These are phyloP conservation scores for Talaromyces sp. DNA, from an alignment of 2,329 filamentous ascomycete genomes.

Conservation along the genomic window DNA sequence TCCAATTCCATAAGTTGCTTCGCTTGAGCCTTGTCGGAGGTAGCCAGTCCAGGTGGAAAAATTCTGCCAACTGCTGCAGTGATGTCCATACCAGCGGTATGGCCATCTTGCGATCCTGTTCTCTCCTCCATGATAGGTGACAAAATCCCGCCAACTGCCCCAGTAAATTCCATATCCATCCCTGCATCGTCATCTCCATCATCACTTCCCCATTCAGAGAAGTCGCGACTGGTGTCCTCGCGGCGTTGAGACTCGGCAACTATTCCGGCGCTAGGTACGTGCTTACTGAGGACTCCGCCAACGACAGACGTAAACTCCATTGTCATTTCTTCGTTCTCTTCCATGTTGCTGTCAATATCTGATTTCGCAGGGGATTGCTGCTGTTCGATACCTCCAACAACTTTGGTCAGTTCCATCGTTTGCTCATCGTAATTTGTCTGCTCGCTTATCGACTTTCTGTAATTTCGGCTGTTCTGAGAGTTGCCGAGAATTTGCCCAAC, in stretches of 20 bases:
- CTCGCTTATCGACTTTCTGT: slow-evolving; percentile 44
- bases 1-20: slow-evolving; percentile 62
- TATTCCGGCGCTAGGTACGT: slow-evolving; percentile 15
- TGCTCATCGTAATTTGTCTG: slow-evolving; percentile 50
- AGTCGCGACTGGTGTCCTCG: slow-evolving; percentile 26
- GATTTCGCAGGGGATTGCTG: slow-evolving; percentile 30
- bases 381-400: slow-evolving; percentile 42
- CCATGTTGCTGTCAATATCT: slow-evolving; percentile 31
- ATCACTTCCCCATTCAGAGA: slow-evolving; percentile 26
- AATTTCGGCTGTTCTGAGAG: slow-evolving; percentile 34
- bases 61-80: slow-evolving; percentile 65
- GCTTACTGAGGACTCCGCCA: slow-evolving; percentile 41
- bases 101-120: slow-evolving; percentile 40
- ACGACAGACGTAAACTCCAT: slow-evolving; percentile 51
- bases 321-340: slow-evolving; percentile 48
- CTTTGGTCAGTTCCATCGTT: slow-evolving; percentile 50
- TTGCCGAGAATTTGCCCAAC: slow-evolving; percentile 73
- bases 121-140: slow-evolving; percentile 38
- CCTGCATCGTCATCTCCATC: slow-evolving; percentile 34
- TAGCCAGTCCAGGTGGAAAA: slow-evolving; percentile 45
- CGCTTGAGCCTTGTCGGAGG: slow-evolving; percentile 48
- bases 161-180: slow-evolving; percentile 62
- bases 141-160: slow-evolving; percentile 47
- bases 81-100: slow-evolving; percentile 66
- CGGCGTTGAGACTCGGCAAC: slow-evolving; percentile 19